Base-by-base conservation (phyloP, 2,329 filamentous ascomycete genomes). In the Claviceps humidiphila region DNA sequence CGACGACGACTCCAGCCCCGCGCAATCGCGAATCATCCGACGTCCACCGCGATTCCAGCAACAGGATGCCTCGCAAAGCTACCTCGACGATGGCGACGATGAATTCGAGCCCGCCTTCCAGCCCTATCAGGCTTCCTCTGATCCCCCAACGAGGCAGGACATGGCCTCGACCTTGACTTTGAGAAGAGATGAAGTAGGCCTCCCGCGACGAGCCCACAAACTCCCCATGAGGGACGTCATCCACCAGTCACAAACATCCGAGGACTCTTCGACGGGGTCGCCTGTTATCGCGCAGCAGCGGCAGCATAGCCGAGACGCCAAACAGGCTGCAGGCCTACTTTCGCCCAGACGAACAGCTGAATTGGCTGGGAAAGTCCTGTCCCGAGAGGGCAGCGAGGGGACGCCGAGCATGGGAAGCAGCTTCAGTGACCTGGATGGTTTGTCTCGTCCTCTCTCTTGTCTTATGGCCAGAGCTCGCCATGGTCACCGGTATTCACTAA, bases 341-440 rank as follows among this genome's bases (percentile, higher is more conserved):
- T 80, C 74, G 43, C 81, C 82, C 1, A 75, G 76, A 22, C 75
- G 81, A 24, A 76, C 76, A 14, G 72, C 76, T 6, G 82, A 85
- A 60, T 61, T 83, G 48, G 71, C 76, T 2, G 74, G 74, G 26
- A 69, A 77, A 45, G 80, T 76, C 58, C 76, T 80, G 1, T 77
- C 76, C 1, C 73, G 75, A 13, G 81, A 85, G 56, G 80, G 79
- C 13, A 88, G 84, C 61, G 84, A 89, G 56, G 84, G 84, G 14
- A 84, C 82, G 14, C 85, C 84, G 1, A 89, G 85, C 59, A 89
- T 89, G 81, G 85, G 87, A 1, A 91, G 87, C 64, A 90, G 86
- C 60, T 93, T 89, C 61, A 91, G 86, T 66, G 88, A 93, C 69
- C 74, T 94, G 44, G 87, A 91, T 64, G 86, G 85, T 80, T 71